phyloP scores from a whole-genome alignment of 345 rosid genomes.

The Citrus inodora region DNA sequence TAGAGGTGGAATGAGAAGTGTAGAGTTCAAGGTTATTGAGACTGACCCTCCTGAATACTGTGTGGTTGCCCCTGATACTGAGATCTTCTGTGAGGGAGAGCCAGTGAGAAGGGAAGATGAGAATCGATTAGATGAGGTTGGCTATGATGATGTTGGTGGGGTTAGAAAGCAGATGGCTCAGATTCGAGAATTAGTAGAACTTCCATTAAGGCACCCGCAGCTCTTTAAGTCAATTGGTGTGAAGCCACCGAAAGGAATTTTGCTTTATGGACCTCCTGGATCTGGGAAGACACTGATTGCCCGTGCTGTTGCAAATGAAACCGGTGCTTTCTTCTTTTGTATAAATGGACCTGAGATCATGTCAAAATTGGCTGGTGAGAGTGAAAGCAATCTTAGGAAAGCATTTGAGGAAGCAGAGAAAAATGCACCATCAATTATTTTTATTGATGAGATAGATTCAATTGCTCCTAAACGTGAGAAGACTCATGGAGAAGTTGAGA shows the following conservation, averaged over 20 bases:
- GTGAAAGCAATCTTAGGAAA: conserved; percentile 96
- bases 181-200: conserved; percentile 91
- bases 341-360: conserved; percentile 96
- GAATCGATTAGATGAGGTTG: conserved; percentile 86
- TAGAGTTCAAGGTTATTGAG: conserved; percentile 85
- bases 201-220: conserved; percentile 92
- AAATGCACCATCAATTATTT: conserved; percentile 93
- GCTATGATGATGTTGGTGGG: conserved; percentile 98
- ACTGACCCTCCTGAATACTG: conserved; percentile 90
- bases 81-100: conserved; percentile 97
- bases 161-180: conserved; percentile 99
- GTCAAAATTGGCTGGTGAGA: conserved; percentile 98
- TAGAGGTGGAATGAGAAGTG: conserved; percentile 98
- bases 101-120: conserved; percentile 94
- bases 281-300: conserved; percentile 93
- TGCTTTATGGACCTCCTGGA: conserved; percentile 87
- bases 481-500: conserved; percentile 95
- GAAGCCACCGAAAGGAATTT: conserved; percentile 93
- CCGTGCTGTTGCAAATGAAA: conserved; percentile 94
- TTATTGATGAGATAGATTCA: conserved; percentile 90
- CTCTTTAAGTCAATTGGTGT: conserved; percentile 97
- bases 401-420: conserved; percentile 98
- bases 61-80: conserved; percentile 96
- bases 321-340: conserved; percentile 96
- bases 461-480: conserved; percentile 97